Evolutionary conservation across 495 filamentous ascomycete species (phyloP), one percentile per base, ranked within the genome.

Genomic region (Aspergillus ellipticus): DNA sequence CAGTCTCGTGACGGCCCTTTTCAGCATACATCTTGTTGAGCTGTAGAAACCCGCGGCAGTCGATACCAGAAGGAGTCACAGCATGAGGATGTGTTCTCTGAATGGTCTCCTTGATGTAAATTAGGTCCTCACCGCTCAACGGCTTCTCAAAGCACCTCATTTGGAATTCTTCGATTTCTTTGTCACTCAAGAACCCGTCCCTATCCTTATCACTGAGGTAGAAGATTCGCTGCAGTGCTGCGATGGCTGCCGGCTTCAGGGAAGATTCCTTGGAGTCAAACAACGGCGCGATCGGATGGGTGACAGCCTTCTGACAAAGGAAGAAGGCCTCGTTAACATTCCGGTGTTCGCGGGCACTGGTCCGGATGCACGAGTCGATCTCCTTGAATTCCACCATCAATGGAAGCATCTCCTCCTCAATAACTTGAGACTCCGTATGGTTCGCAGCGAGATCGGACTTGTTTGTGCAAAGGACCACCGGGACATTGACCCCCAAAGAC

Each of bases 341-440:
- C 54, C 88, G 86, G 62, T 96, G 89, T 66, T 98, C 92, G 59
- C 91, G 85, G 20, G 95, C 94, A 69, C 93, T 97, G 1, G 92
- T 90, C 47, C 94, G 83, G 67, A 98, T 96, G 70, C 94, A 97
- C 1, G 92, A 95, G 64, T 98, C 94, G 46, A 98, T 96, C 72
- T 98, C 94, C 68, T 96, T 94, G 78, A 97, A 98, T 70, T 98
- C 94, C 42, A 88, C 84, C 94, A 98, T 97, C 60, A 97, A 85
- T 3, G 94, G 95, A 49, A 98, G 76, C 95, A 98, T 98, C 75
- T 98, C 94, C 65, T 97, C 92, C 63, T 93, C 88, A 10, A 96
- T 81, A 11, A 96, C 88, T 66, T 95, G 88, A 0, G 88, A 76
- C 49, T 88, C 90, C 50, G 75, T 85, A 42, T 85, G 85, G 62